phyloP scores from a whole-genome alignment of 441 rosid genomes.

The Kokia cookei region DNA sequence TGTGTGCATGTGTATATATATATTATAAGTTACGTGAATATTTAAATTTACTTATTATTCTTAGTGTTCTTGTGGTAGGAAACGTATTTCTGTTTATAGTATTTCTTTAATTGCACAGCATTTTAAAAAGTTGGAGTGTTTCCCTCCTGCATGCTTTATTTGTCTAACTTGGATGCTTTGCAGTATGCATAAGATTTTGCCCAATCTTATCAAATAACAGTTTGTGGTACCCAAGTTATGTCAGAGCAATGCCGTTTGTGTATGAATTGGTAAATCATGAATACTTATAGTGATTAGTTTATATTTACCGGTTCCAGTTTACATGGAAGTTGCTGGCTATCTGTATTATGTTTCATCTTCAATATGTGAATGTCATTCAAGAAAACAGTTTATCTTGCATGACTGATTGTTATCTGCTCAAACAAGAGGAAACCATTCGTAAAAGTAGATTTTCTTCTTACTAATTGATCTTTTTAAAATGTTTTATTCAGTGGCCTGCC shows the following conservation, averaged over 20 bases:
- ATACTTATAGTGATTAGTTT: background rate
- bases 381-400: background rate
- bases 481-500: constrained; percentile 67
- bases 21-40: background rate
- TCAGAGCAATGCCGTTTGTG: background rate
- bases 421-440: background rate
- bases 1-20: constrained; percentile 4
- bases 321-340: background rate
- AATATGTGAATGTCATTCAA: background rate
- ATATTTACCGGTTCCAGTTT: background rate
- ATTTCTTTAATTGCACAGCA: background rate
- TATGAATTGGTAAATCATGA: background rate
- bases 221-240: background rate
- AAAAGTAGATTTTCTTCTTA: background rate
- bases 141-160: background rate
- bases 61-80: background rate
- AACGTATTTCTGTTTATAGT: background rate
- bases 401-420: background rate
- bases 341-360: background rate
- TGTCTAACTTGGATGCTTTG: background rate
- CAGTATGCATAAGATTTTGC: background rate
- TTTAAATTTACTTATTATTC: background rate
- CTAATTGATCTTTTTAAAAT: background rate
- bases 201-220: background rate
- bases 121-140: background rate